phyloP scores from a whole-genome alignment of 2,329 filamentous ascomycete genomes.

The Talaromyces islandicus region DNA sequence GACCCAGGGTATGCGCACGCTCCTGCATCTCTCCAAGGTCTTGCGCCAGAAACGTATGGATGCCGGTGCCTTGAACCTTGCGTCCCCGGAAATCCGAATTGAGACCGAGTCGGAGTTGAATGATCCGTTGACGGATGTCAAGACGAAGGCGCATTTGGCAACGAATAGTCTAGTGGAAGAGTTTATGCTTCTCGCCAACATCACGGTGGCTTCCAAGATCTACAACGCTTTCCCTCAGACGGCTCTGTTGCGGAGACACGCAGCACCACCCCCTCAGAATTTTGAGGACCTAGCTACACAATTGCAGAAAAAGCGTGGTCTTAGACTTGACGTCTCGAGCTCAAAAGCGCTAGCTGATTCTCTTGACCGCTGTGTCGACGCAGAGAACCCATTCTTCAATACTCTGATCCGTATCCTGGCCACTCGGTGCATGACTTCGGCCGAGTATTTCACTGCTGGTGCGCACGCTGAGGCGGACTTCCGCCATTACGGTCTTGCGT shows the following conservation, averaged over 20 bases:
- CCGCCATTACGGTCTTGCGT: constrained; percentile 92
- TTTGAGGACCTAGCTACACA: constrained; percentile 93
- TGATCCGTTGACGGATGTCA: constrained; percentile 82
- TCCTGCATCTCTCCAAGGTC: constrained; percentile 85
- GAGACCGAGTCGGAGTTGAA: constrained; percentile 94
- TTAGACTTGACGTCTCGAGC: constrained; percentile 76
- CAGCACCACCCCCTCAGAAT: constrained; percentile 85
- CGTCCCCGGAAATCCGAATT: constrained; percentile 95
- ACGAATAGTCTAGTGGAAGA: constrained; percentile 98
- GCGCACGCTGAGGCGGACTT: constrained; percentile 91
- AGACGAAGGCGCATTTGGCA: constrained; percentile 88
- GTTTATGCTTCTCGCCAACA: constrained; percentile 98
- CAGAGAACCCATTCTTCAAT: constrained; percentile 90
- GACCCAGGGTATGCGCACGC: constrained; percentile 78
- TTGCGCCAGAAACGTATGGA: constrained; percentile 94
- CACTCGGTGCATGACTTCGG: constrained; percentile 97
- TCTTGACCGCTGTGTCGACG: constrained; percentile 76
- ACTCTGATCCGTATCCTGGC: constrained; percentile 95
- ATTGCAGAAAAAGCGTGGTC: constrained; percentile 75
- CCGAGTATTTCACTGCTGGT: constrained; percentile 95
- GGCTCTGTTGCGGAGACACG: constrained; percentile 87
- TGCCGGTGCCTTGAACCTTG: constrained; percentile 87
- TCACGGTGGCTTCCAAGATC: constrained; percentile 84
- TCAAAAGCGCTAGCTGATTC: constrained; percentile 92
- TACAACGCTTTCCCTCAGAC: constrained; percentile 92